Evolutionary conservation across 2,329 filamentous ascomycete species (phyloP).

Genomic region (Botrytis squamosa): DNA sequence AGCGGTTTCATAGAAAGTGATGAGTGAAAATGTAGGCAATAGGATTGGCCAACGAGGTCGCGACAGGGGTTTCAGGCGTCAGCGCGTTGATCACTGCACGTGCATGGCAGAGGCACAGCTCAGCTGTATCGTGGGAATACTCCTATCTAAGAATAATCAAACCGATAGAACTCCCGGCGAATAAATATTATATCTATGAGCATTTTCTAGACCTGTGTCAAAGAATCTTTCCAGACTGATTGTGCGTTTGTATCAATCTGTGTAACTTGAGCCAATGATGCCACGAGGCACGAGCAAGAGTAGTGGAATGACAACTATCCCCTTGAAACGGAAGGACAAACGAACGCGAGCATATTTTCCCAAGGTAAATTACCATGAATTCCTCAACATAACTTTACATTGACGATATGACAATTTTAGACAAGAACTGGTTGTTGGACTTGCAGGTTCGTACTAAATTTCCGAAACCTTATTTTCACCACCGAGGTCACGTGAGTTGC

Average conservation of each 20-base stretch:
- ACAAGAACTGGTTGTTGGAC: background rate
- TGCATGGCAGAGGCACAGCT: background rate
- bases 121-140: background rate
- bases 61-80: background rate
- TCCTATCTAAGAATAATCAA: background rate
- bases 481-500: background rate
- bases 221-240: background rate
- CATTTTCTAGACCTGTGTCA: background rate
- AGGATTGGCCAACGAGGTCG: background rate
- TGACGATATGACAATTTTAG: background rate
- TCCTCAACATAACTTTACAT: background rate
- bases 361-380: background rate
- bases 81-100: background rate
- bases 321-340: background rate
- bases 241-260: background rate
- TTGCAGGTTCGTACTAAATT: slow-evolving; percentile 6
- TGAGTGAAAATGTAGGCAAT: background rate
- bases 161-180: background rate
- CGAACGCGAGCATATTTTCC: background rate
- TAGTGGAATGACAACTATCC: background rate
- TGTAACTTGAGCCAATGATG: background rate
- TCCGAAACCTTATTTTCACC: background rate
- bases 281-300: background rate
- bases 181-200: background rate
- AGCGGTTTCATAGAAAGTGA: background rate